Conservation (phyloP, 1,284 basidiomycete species). For the Apiotrichum porosum region DNA sequence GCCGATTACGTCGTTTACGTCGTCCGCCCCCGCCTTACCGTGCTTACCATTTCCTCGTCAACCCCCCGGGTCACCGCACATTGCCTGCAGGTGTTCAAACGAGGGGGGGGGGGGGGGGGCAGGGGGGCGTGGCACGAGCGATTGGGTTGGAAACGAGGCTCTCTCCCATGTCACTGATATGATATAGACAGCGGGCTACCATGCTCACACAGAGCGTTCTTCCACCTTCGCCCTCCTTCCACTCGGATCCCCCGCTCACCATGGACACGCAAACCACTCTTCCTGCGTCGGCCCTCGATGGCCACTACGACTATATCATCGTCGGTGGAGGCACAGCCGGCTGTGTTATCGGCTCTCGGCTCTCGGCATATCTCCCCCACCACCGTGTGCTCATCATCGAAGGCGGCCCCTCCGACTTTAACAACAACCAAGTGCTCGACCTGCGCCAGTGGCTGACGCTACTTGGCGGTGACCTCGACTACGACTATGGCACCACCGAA, state of each 20-base stretch:
- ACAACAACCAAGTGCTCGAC: constrained; percentile 15
- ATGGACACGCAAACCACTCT: constrained; percentile 8
- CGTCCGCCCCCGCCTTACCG: no score
- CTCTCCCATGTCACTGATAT: no score
- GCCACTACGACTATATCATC: constrained; percentile 60
- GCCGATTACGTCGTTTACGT: no score
- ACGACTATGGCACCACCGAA: constrained; percentile 18
- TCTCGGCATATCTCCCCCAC: constrained; percentile 44
- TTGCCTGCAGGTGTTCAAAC: no score
- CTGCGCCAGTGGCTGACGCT: constrained; percentile 17
- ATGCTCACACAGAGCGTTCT: neutral
- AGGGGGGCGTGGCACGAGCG: no score
- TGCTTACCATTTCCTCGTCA: no score
- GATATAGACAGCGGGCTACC: neutral
- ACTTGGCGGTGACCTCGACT: constrained; percentile 18
- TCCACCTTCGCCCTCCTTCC: neutral
- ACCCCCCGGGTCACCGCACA: no score
- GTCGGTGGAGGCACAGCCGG: constrained; percentile 64
- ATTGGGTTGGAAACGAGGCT: no score
- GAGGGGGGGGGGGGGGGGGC: no score
- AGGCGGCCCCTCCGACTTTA: constrained; percentile 13
- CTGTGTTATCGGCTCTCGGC: constrained; percentile 58
- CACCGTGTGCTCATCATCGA: constrained; percentile 20
- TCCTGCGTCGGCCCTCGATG: neutral
- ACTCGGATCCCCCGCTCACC: neutral